A percentile compares a stretch with the other conserved stretches of the same genome.
phyloP scores from a whole-genome alignment of 139 green algal genomes.

The Raphidocelis subcapitata region DNA sequence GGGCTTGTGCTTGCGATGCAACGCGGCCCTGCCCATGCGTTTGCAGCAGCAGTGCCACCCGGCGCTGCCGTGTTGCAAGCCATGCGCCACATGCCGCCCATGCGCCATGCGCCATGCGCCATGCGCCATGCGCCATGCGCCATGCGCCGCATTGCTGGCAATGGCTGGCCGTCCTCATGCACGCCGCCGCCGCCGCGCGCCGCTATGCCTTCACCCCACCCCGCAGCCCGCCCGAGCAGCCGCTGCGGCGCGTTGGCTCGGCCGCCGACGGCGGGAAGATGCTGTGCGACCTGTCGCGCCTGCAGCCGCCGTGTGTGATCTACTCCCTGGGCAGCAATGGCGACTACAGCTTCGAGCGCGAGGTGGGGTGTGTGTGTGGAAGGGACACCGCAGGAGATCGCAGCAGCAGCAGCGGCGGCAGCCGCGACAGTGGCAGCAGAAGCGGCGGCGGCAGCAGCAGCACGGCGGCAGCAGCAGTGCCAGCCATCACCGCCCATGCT shows the following conservation, averaged over 20 bases:
- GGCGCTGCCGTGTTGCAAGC: no score
- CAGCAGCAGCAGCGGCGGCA: not conserved
- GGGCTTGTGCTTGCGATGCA: no score
- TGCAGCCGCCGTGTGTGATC: slow-evolving; percentile 5
- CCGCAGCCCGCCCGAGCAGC: not conserved
- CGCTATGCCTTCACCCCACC: no score
- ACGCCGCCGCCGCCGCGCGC: no score
- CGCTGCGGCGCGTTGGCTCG: slow-evolving; percentile 1
- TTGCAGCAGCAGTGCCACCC: no score
- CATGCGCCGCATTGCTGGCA: no score
- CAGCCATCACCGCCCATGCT: not conserved
- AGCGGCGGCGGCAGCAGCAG: not conserved
- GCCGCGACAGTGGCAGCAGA: not conserved
- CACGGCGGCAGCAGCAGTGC: not conserved
- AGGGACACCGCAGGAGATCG: no score
- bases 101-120: no score
- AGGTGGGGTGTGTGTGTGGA: not conserved
- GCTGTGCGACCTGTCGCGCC: slow-evolving; percentile 7
- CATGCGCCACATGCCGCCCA: no score
- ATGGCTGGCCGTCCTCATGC: no score
- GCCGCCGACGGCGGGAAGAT: slow-evolving; percentile 16
- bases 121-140: no score
- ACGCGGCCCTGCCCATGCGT: no score
- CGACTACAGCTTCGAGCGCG: slow-evolving; percentile 20
- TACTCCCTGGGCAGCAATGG: slow-evolving; percentile 18